These are phyloP conservation scores for Syncephalastrum sp. DNA, from an alignment of 371 early-diverging fungal genomes.

Conservation along the genomic window DNA sequence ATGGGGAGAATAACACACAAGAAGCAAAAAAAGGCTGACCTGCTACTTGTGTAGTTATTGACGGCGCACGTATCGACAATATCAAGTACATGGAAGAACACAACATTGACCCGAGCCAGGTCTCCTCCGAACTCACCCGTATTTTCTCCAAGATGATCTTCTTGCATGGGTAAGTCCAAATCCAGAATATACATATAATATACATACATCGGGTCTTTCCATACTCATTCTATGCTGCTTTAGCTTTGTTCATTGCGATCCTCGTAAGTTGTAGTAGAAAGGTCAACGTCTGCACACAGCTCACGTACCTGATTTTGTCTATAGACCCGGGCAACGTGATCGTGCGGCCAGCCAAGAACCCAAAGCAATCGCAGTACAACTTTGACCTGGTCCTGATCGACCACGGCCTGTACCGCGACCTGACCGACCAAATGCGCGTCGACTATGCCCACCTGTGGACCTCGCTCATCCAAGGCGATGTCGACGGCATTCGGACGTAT, in stretches of 20 bases:
- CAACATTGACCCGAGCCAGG: constrained; percentile 68
- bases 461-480: constrained; percentile 78
- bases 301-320: background rate
- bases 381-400: constrained; percentile 90
- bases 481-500: constrained; percentile 58
- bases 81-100: constrained; percentile 65
- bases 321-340: constrained; percentile 72
- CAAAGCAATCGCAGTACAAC: constrained; percentile 57
- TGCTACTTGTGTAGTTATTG: constrained; percentile 41
- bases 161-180: constrained; percentile 63
- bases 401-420: constrained; percentile 89
- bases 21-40: background rate
- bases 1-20: too few relatives aligned
- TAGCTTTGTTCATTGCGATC: constrained; percentile 80
- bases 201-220: too few relatives aligned
- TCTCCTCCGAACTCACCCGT: constrained; percentile 72
- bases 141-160: constrained; percentile 93
- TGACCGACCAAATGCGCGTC: constrained; percentile 73
- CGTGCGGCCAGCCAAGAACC: constrained; percentile 60
- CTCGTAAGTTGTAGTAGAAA: constrained; percentile 37
- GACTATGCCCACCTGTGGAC: constrained; percentile 90
- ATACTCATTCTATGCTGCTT: background rate
- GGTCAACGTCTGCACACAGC: too few relatives aligned
- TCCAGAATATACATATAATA: too few relatives aligned
- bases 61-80: constrained; percentile 80